Base-by-base conservation (phyloP, 2,329 filamentous ascomycete species). In the Huntiella omanensis region DNA sequence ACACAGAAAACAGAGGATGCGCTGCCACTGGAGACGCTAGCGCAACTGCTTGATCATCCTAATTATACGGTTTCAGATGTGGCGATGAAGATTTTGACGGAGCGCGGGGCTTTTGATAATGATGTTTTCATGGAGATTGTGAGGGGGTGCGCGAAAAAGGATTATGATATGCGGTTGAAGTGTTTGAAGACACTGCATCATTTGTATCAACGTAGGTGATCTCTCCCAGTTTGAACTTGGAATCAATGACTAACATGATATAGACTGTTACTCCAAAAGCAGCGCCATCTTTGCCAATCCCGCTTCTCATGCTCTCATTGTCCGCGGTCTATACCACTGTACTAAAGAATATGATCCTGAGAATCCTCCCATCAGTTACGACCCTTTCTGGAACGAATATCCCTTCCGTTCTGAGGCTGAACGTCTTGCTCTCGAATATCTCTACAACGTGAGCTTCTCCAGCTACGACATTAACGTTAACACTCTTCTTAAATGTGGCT, bases 1-100 rank as follows among this genome's bases (percentile, higher is more conserved):
- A 81, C 76, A 11, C 77, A 85, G 58, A 75, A 80, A 17, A 83
- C 79, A 2, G 80, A 86, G 55, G 80, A 85, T 56, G 72, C 79
- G 2, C 65, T 86, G 37, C 72, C 76, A 49, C 56, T 76, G 8
- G 66, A 70, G 37, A 86, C 82, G 0, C 65, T 87, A 7, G 66
- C 76, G 44, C 80, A 75, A 52, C 68, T 87, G 3, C 64, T 82
- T 10, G 66, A 71, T 44, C 81, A 81, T 58, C 80, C 80, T 50
- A 88, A 78, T 59, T 78, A 74, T 55, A 72, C 80, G 15, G 80
- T 87, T 51, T 69, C 77, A 52, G 77, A 83, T 50, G 78, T 80
- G 48, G 74, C 77, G 8, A 68, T 69, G 51, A 72, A 70, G 53
- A 75, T 74, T 17, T 62, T 75, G 4, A 70, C 66, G 54, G 69